phyloP scores from a whole-genome alignment of 176 grass and related monocot genomes.

The Echinochloa phyllopogon region DNA sequence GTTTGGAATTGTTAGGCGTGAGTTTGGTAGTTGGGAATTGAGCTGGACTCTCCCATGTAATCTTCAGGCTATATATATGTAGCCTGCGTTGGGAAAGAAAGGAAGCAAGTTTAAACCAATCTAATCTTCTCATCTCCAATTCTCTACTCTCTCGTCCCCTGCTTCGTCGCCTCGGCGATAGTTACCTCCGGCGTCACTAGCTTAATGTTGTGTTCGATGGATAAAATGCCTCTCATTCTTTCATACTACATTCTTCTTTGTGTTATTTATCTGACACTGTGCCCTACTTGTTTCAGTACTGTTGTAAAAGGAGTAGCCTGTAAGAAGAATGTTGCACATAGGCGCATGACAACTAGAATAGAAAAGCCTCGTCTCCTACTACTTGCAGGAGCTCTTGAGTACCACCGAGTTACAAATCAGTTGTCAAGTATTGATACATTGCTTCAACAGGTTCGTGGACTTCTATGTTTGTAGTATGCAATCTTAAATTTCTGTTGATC shows the following conservation, averaged over 20 bases:
- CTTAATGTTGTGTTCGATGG: background rate
- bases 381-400: constrained; percentile 93
- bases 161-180: no score
- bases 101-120: no score
- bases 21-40: no score
- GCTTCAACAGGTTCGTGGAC: constrained; percentile 74
- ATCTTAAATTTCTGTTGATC: background rate
- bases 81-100: no score
- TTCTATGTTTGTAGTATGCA: constrained; percentile 40
- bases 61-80: no score
- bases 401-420: constrained; percentile 86
- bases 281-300: constrained; percentile 61
- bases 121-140: no score
- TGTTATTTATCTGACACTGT: constrained; percentile 45
- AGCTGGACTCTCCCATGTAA: no score
- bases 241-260: constrained; percentile 20
- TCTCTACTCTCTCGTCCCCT: no score
- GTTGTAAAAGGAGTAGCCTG: constrained; percentile 93
- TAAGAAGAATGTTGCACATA: constrained; percentile 98
- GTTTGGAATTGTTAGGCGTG: no score
- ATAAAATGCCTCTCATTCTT: constrained; percentile 2
- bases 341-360: constrained; percentile 85
- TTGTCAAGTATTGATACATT: constrained; percentile 97
- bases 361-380: constrained; percentile 87
- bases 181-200: no score